phyloP scores from a whole-genome alignment of 441 rosid genomes.

The Croton laevigatus region DNA sequence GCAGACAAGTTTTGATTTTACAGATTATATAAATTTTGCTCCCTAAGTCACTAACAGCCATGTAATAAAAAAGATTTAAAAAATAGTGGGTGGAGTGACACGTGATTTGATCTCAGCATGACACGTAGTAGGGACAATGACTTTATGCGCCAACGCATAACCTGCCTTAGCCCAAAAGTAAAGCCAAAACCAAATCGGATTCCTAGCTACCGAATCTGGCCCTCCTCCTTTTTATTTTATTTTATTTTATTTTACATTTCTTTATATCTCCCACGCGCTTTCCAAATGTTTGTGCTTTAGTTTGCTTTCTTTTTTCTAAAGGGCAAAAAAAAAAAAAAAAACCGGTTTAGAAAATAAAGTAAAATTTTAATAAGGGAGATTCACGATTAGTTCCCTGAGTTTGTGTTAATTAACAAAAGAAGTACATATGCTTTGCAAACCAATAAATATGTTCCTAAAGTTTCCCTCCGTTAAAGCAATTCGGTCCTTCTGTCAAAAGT shows the following conservation, averaged over 20 bases:
- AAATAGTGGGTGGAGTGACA: not conserved
- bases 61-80: too few relatives aligned
- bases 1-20: not conserved
- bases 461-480: too few relatives aligned
- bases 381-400: too few relatives aligned
- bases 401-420: too few relatives aligned
- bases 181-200: constrained; percentile 26
- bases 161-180: constrained; percentile 26
- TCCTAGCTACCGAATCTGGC: constrained; percentile 26
- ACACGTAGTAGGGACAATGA: not conserved
- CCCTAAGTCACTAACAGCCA: constrained; percentile 2
- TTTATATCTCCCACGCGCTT: not conserved
- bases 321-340: too few relatives aligned
- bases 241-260: not conserved
- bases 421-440: too few relatives aligned
- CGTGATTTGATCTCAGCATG: not conserved
- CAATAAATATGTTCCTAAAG: too few relatives aligned
- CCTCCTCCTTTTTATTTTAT: not conserved
- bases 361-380: too few relatives aligned
- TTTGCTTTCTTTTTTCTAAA: too few relatives aligned
- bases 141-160: constrained; percentile 24
- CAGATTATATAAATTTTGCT: constrained; percentile 1
- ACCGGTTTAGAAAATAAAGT: too few relatives aligned
- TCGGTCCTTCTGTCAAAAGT: too few relatives aligned
- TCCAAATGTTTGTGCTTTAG: not conserved